Conservation (phyloP, 1,284 basidiomycete species). For the Sparassis latifolia region DNA sequence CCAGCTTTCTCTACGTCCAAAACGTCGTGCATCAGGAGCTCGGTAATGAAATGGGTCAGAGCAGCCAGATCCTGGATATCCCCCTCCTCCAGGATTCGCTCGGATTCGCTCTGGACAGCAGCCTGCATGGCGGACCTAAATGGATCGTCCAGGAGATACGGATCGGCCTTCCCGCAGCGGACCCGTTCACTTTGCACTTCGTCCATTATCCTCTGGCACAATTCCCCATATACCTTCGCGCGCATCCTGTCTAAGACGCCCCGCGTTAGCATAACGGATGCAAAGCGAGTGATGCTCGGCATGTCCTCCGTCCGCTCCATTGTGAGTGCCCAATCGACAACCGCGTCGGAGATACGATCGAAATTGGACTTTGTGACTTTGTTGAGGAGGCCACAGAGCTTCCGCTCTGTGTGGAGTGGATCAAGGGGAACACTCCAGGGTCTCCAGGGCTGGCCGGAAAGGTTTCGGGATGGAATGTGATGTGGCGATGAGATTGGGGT, state of each 20-base stretch:
- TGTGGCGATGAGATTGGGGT: slow-evolving; percentile 15
- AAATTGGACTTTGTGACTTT: slow-evolving; percentile 18
- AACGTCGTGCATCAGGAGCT: slow-evolving; percentile 20
- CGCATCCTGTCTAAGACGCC: slow-evolving; percentile 14
- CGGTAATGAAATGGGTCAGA: slow-evolving; percentile 16
- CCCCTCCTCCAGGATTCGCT: slow-evolving; percentile 1
- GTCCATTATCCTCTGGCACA: slow-evolving; percentile 21
- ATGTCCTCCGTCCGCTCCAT: slow-evolving; percentile 17
- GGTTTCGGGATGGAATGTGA: slow-evolving; percentile 1
- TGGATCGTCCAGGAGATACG: slow-evolving; percentile 18
- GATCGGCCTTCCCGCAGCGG: slow-evolving; percentile 22
- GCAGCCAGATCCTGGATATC: slow-evolving; percentile 4
- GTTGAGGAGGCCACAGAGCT: slow-evolving; percentile 23
- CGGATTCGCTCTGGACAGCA: slow-evolving; percentile 10
- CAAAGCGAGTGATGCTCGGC: slow-evolving; percentile 13
- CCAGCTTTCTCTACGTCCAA: slow-evolving; percentile 16
- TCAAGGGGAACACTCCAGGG: slow-evolving; percentile 21
- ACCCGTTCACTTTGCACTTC: slow-evolving; percentile 22
- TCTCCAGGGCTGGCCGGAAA: slow-evolving; percentile 14
- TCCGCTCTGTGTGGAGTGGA: slow-evolving; percentile 4
- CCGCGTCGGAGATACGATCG: slow-evolving; percentile 12
- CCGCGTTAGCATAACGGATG: slow-evolving; percentile 14
- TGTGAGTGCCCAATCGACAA: slow-evolving; percentile 12
- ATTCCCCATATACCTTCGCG: slow-evolving; percentile 14
- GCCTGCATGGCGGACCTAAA: slow-evolving; percentile 13